Conservation (phyloP, 257 asterid genomes). For the Echium plantagineum region DNA sequence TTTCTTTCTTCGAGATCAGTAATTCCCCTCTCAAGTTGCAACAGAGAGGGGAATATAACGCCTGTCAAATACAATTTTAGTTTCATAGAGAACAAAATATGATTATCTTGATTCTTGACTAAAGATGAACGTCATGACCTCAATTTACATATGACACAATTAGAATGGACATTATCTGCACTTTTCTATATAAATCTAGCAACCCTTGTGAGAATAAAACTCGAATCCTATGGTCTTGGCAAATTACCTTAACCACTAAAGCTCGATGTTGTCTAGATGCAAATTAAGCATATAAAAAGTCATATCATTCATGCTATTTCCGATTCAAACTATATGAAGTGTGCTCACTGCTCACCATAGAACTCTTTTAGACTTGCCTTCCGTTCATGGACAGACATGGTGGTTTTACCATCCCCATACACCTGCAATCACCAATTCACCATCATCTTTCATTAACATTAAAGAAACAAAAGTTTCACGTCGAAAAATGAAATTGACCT, state of each 20-base stretch:
- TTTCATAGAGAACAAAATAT: background rate
- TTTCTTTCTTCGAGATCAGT: conserved; percentile 73
- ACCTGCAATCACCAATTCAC: conserved; percentile 35
- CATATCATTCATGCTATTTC: background rate
- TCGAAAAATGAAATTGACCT: conserved; percentile 30
- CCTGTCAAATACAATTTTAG: conserved; percentile 31
- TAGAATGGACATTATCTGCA: background rate
- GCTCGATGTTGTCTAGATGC: background rate
- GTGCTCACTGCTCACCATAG: conserved; percentile 59
- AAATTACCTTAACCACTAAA: too few species aligned
- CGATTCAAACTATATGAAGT: background rate
- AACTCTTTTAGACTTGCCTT: conserved; percentile 89
- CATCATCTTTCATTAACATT: conserved; percentile 11
- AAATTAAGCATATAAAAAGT: background rate
- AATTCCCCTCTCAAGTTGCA: conserved; percentile 81
- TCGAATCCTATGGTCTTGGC: too few species aligned
- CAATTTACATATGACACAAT: too few species aligned
- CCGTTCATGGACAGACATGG: conserved; percentile 85
- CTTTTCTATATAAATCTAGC: background rate
- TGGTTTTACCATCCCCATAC: conserved; percentile 86
- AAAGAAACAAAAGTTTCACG: background rate
- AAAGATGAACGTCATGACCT: background rate
- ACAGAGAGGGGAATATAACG: conserved; percentile 73
- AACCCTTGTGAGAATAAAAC: background rate
- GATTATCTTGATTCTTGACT: background rate